Base-by-base conservation (phyloP, 306 rosid genomes). In the Begonia loranthoides region DNA sequence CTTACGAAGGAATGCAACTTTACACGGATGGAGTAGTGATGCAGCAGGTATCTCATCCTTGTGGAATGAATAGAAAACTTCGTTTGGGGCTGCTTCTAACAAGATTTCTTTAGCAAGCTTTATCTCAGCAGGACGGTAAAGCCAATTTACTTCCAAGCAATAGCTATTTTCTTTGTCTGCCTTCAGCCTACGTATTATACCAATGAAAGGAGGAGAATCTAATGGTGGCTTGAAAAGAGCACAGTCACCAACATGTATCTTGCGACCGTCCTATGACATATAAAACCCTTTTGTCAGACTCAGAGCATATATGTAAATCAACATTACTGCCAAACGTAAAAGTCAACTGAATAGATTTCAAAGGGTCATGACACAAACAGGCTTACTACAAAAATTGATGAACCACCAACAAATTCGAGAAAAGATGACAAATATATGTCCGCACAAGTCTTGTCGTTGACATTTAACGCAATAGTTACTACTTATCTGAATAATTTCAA, bases 11-110 rank as follows among this genome's bases (percentile, higher is more conserved):
- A 88, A 88, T 45, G 94, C 76, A 28, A 88, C 96, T 84, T 81
- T 88, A 79, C 96, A 88, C 49, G 86, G 94, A 84, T 88, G 96
- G 66, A 88, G 86, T 78, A 88, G 54, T 10, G 94, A 84, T 70
- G 94, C 93, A 57, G 88, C 96, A 72, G 90, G 87, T 50, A 71
- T 84, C 76, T 84, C 94, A 88, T 88, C 86, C 92, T 88, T 81
- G 50, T 88, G 96, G 63, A 84, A 88, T 75, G 96, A 88, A 55
- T 84, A 88, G 56, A 88, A 88, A 41, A 88, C 67, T 65, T 88
- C 96, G 82, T 88, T 88, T 2, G 87, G 96, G 0, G 85, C 94
- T 70, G 96, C 94, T 59, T 84, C 96, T 74, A 73, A 63, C 10
- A 24, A 55, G 64, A 68, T 45, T 56, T 88, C 94, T 74, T 84